These are phyloP conservation scores for Iris macrosiphon DNA, from an alignment of 106 monocot species.

Conservation along the genomic window DNA sequence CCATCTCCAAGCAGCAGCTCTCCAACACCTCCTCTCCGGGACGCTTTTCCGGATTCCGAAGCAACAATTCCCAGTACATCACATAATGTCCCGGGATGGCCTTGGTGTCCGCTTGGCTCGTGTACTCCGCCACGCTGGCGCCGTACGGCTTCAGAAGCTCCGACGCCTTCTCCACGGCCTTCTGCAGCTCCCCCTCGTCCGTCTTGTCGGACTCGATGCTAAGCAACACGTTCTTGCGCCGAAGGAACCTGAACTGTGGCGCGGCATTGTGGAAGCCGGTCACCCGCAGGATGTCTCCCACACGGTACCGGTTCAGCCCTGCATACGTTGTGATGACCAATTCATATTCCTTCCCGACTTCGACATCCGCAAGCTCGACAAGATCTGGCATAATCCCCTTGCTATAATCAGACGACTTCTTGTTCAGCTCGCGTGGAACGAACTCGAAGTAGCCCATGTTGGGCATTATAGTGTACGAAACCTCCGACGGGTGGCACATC, in stretches of 20 bases:
- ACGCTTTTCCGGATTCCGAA: background rate
- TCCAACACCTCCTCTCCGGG: background rate
- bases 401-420: background rate
- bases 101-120: constrained; percentile 13
- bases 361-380: constrained; percentile 52
- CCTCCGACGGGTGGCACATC: constrained; percentile 46
- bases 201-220: constrained; percentile 63
- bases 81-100: constrained; percentile 24
- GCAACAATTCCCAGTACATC: constrained; percentile 21
- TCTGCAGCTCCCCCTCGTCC: constrained; percentile 52
- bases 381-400: constrained; percentile 11
- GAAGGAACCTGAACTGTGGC: constrained; percentile 14
- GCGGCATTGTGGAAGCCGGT: constrained; percentile 19
- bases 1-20: constrained; percentile 13
- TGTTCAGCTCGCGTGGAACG: constrained; percentile 25
- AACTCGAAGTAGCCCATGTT: constrained; percentile 88
- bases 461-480: constrained; percentile 89
- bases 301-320: constrained; percentile 46
- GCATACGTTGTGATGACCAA: constrained; percentile 80
- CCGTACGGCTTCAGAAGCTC: constrained; percentile 15
- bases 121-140: constrained; percentile 20
- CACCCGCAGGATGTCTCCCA: constrained; percentile 14
- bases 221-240: constrained; percentile 44
- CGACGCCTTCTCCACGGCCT: constrained; percentile 43
- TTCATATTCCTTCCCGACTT: constrained; percentile 82